Evolutionary conservation across 768 basidiomycete species (phyloP), one percentile per base, ranked within the genome.

Genomic region (Collybia nuda): DNA sequence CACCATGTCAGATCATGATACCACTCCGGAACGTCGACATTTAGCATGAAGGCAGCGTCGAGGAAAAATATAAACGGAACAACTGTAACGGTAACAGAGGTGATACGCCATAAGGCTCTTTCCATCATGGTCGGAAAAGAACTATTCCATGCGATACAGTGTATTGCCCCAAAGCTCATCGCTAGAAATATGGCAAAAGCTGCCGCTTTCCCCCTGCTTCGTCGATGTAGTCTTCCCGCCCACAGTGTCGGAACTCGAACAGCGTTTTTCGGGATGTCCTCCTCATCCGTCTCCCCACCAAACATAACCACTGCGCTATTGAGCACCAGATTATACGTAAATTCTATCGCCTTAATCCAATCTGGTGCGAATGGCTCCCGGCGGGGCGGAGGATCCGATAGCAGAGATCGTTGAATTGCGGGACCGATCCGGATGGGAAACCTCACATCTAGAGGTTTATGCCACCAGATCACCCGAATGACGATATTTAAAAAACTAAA

Each of bases 381-480:
- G n/a, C n/a, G n/a, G 7, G 7, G 3, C 24, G 24, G 24, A 3
- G 24, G 3, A 4, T 26, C 7, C 24, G 24, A 26, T 3, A 4
- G 24, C 4, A 3, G 3, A 4, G 24, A 26, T 26, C 7, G 4
- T 3, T 4, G 4, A 26, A 7, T 3, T 7, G 24, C 4, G 7
- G 24, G 24, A 4, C 24, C 24, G 7, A 26, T 26, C 7, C 24
- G 24, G 3, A 26, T 26, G 7, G 44, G 44, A 17, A 17, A 11
- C 35, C 44, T 28, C 15, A 44, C 44, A 18, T n/a, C 28, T 19
- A 44, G 12, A 5, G 44, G 44, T 17, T 44, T 44, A 0, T 44
- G 21, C 44, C 44, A 44, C 44, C 44, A 44, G 28, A 44, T 19
- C 21, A 44, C 26, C 15, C 29, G 29, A 19, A 44, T 44, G n/a